Conservation (phyloP, 345 rosid genomes). For the Rubroshorea leprosula region DNA sequence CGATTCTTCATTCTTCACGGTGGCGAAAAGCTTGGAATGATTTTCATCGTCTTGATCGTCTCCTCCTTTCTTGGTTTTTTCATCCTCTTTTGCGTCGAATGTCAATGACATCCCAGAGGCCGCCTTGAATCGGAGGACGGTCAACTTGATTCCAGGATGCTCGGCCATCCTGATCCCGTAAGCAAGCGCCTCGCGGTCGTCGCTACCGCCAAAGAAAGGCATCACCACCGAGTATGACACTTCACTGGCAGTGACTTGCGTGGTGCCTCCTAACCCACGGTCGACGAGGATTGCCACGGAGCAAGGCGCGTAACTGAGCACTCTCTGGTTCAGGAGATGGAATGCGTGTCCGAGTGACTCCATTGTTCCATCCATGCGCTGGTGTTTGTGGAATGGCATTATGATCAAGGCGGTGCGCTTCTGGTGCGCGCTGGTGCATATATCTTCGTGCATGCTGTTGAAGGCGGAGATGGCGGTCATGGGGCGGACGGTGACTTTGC, state of each 20-base stretch:
- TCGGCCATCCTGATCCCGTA: conserved; percentile 51
- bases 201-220: conserved; percentile 49
- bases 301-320: conserved; percentile 55
- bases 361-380: conserved; percentile 50
- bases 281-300: conserved; percentile 70
- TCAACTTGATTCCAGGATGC: conserved; percentile 50
- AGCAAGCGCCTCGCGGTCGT: conserved; percentile 56
- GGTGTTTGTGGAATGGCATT: conserved; percentile 69
- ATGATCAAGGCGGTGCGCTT: conserved; percentile 53
- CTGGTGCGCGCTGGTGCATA: conserved; percentile 53
- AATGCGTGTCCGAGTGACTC: conserved; percentile 52
- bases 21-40: conserved; percentile 20
- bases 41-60: conserved; percentile 22
- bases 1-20: conserved; percentile 24
- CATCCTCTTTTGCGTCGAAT: conserved; percentile 13
- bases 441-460: conserved; percentile 50
- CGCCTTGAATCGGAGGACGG: conserved; percentile 29
- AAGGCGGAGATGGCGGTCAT: conserved; percentile 74
- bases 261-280: conserved; percentile 66
- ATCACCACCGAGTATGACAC: conserved; percentile 41
- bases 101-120: not conserved
- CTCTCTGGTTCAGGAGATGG: conserved; percentile 39
- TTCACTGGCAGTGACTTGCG: conserved; percentile 54
- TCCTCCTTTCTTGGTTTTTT: not conserved
- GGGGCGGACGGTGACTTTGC: conserved; percentile 59